Base-by-base conservation (phyloP, 495 filamentous ascomycete genomes). In the Trypethelium eluteriae region DNA sequence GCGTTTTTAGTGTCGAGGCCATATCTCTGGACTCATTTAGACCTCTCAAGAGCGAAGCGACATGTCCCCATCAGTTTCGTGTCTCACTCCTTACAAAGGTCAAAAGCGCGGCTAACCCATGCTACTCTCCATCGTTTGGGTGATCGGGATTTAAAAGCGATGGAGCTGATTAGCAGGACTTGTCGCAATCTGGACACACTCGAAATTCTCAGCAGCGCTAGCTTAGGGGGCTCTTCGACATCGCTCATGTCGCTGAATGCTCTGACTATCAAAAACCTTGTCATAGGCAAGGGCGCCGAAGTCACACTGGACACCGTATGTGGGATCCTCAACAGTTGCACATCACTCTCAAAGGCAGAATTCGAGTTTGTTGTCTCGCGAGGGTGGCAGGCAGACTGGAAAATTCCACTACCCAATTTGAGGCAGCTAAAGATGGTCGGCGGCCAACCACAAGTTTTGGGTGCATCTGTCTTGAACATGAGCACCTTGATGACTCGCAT, bases 11-110 rank as follows among this genome's bases (percentile, higher is more conserved):
- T 72, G 44, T 79, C 77, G 1, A 70, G 76, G 49, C 74, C 78
- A 0, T 66, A 72, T 9, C 71, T 85, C 0, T 88, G 84, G 84
- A 78, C 73, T 65, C 66, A 80, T 47, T 70, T 88, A 9, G 83
- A 86, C 66, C 74, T 87, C 35, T 78, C 76, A 3, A 69, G 70
- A 0, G 80, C 81, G 11, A 76, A 74, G 39, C 68, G 70, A 68
- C 76, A 76, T 32, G 78, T 84, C 14, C 38, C 35, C 11, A 66
- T 35, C 39, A 32, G 39, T 14, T 72, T 72, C 53, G 64, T 72
- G 38, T 68, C 63, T 63, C 66, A 66, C 11, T 63, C 70, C 2
- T 67, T 72, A 68, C 68, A 72, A 57, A 50, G 41, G 9, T 66
- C 59, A 10, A 16, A 53, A n/a, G 2, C 38, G 14, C 66, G 65